phyloP scores from a whole-genome alignment of 192 early-diverging fungal species.

The Obelidium mucronatum region DNA sequence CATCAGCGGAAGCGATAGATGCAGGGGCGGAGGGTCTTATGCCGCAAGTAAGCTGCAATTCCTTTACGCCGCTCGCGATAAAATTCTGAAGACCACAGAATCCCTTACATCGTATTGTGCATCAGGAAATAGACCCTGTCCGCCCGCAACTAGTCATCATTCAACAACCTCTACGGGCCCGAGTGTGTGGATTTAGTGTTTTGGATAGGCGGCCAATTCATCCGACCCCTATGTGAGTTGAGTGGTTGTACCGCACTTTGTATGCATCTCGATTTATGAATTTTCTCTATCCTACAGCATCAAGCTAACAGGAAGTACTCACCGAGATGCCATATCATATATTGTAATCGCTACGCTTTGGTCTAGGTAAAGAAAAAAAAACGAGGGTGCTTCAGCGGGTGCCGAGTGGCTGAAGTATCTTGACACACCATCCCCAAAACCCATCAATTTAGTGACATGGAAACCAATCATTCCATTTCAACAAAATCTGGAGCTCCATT shows the following conservation, averaged over 20 bases:
- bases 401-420: neutral
- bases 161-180: conserved; percentile 48
- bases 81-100: no score
- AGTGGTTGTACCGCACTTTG: neutral
- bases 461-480: neutral
- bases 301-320: neutral
- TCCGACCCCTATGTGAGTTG: conserved; percentile 6
- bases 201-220: conserved; percentile 14
- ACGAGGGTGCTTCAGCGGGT: no score
- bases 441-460: neutral
- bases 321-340: neutral
- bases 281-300: neutral
- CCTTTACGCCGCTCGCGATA: no score
- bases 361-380: conserved; percentile 9
- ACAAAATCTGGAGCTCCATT: neutral
- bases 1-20: no score
- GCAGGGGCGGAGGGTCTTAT: no score
- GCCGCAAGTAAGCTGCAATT: no score
- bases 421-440: neutral
- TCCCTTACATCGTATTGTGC: no score
- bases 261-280: neutral
- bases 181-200: conserved; percentile 54
- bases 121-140: no score
- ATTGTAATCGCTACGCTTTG: conserved; percentile 17
- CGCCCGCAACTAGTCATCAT: conserved; percentile 40